Conservation (phyloP, 1,284 basidiomycete species). For the Agroathelia rolfsii region DNA sequence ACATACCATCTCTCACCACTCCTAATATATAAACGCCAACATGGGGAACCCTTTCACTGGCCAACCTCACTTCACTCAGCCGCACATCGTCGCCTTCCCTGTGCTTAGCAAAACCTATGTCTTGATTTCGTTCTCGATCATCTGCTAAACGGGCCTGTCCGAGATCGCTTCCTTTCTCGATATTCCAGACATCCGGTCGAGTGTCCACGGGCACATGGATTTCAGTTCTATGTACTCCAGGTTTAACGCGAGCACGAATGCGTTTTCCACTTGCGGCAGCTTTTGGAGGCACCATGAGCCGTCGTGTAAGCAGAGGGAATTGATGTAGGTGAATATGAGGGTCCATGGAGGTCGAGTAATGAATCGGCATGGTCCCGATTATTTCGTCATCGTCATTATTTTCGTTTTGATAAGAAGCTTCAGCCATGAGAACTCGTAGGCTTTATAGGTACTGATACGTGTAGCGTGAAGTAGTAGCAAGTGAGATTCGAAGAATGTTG, state of each 20-base stretch:
- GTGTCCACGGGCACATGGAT: conserved; percentile 70
- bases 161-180: conserved; percentile 51
- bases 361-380: conserved; percentile 57
- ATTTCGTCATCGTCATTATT: conserved; percentile 48
- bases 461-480: no score
- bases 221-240: conserved; percentile 50
- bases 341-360: conserved; percentile 48
- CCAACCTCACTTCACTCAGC: conserved; percentile 57
- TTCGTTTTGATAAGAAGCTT: no score
- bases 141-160: conserved; percentile 57
- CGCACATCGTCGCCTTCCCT: conserved; percentile 47
- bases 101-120: conserved; percentile 33
- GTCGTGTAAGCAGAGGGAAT: conserved; percentile 63
- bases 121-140: conserved; percentile 66
- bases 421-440: no score
- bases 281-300: conserved; percentile 65
- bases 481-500: no score
- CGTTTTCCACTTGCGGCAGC: conserved; percentile 62
- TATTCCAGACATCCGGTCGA: conserved; percentile 69
- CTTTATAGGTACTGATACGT: no score
- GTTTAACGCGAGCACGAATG: conserved; percentile 63
- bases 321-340: conserved; percentile 68
- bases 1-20: conserved; percentile 57
- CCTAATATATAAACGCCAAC: conserved; percentile 63
- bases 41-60: conserved; percentile 59